Conservation (phyloP, 169 alveolate genomes). For the Pseudocohnilembus persalinus region DNA sequence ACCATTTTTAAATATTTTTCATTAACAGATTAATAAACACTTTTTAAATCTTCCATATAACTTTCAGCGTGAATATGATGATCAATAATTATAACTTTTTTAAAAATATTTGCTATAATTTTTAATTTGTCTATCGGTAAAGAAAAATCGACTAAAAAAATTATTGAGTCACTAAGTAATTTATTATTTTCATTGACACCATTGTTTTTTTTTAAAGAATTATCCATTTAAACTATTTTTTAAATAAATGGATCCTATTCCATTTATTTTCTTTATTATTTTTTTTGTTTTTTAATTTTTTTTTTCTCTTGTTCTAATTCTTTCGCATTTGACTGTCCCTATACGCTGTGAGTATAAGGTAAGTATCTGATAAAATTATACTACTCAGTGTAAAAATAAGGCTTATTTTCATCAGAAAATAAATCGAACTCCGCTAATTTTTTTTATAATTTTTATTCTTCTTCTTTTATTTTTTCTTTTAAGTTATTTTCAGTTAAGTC, state of each 20-base stretch:
- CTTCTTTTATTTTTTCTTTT: not conserved
- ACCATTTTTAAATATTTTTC: too few species aligned
- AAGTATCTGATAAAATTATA: not conserved
- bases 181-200: too few species aligned
- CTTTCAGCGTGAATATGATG: not conserved
- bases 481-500: too few species aligned
- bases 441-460: too few species aligned
- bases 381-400: not conserved
- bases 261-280: too few species aligned
- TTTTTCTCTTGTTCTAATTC: not conserved
- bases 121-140: not conserved
- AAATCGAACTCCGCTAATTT: not conserved
- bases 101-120: not conserved
- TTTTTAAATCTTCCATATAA: not conserved
- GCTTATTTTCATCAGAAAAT: not conserved
- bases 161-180: not conserved
- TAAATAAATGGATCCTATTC: not conserved
- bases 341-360: not conserved
- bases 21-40: too few species aligned
- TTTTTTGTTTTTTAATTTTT: not conserved
- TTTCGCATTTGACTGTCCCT: not conserved
- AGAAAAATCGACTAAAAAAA: not conserved
- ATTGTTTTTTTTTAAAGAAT: too few species aligned
- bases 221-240: too few species aligned
- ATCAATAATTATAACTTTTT: not conserved